Evolutionary conservation across 805 yeast species (phyloP), one percentile per base, ranked within the genome.

Genomic region (Priceomyces carsonii): DNA sequence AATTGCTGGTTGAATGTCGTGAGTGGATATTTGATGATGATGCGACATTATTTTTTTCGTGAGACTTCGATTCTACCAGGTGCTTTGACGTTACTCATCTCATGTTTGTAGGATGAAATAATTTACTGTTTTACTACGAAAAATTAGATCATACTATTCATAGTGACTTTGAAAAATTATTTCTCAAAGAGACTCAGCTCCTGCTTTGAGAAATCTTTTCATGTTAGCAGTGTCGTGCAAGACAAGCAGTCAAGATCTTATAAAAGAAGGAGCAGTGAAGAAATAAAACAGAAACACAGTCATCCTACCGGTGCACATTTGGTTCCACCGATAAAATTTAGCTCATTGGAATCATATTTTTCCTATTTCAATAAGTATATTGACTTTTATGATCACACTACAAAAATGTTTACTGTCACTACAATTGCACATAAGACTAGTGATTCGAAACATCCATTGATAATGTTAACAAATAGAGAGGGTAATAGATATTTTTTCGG

Each of bases 401-500:
- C 44, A 3, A 35, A 52, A 10, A 75, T 76, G 76, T 80, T 73
- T 47, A 65, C 73, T 13, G 45, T 81, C 21, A 63, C 71, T 3
- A 71, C 80, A 3, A 55, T 80, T 1, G 60, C 79, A 13, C 88
- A 79, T 51, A 63, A 66, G 20, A 66, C 76, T 7, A 57, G 70
- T 18, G 91, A 84, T 44, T 63, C 80, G 1, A 49, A 55, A 16
- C 77, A 75, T 43, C 86, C 90, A 0, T 59, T 79, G 19, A 53
- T 82, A 9, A 58, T 78, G 49, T 57, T 84, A 29, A 59, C 71
- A 12, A 69, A 73, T 30, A 50, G 64, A 22, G 69, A 67, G 12
- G 85, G 87, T 4, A 58, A 61, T 34, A 56, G 75, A 38, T 85
- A 79, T 47, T 59, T 89, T 29, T 73, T 91, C 51, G 99, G 98